Evolutionary conservation across 345 rosid species (phyloP), one percentile per base, ranked within the genome.

Genomic region (Pugionium dolabratum): DNA sequence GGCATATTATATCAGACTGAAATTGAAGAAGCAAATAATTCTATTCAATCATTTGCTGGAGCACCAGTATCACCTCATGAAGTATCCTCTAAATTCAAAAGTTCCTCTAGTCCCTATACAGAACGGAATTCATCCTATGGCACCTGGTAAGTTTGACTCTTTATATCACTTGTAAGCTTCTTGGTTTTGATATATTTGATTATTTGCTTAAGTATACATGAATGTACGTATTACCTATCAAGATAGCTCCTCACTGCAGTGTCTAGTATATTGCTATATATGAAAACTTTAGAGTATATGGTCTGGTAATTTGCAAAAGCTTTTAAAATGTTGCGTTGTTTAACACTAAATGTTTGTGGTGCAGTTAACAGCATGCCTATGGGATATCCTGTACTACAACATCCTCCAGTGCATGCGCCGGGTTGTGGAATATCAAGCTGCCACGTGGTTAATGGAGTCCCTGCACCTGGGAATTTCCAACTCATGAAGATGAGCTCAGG

Each of bases 341-440:
- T 73, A 85, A 66, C 62, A 45, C 76, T 72, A 59, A 76, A 76
- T 55, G 61, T 90, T 71, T 80, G 85, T 88, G 85, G 86, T 68
- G 92, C 99, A 94, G 99, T 85, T 78, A 94, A 82, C 81, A 88
- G 83, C 83, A 79, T 94, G 78, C 99, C 99, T 18, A 88, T 94
- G 86, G 97, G 97, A 69, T 94, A 88, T 36, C 97, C 99, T 51
- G 96, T 94, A 43, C 80, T 90, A 64, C 97, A 94, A 70, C 97
- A 80, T 74, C 88, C 97, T 75, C 87, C 84, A 54, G 79, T 94
- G 79, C 83, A 86, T 41, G 89, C 79, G 70, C 55, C 90, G 88
- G 76, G 81, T 44, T 70, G 86, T 78, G 94, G 97, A 67, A 82
- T 94, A 33, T 84, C 99, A 60, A 86, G 95, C 82, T 94, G 95